Evolutionary conservation across 2,329 filamentous ascomycete species (phyloP).

Genomic region (Cyphellophora europaea): DNA sequence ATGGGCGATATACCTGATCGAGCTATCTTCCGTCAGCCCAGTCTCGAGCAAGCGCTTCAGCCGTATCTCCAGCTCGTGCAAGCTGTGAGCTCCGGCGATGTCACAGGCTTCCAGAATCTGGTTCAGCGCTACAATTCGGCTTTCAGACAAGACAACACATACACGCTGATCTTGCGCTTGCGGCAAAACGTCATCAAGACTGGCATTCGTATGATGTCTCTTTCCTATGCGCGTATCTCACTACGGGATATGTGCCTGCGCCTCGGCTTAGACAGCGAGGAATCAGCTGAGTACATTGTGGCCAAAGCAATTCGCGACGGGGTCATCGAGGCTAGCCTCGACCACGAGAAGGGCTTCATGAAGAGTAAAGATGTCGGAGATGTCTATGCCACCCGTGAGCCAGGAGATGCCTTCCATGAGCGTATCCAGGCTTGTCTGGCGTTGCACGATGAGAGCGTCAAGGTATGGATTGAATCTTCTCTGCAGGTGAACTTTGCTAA

Average conservation of each 20-base stretch:
- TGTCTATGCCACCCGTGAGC: conserved; percentile 91
- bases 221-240: conserved; percentile 95
- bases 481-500: not conserved
- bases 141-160: conserved; percentile 90
- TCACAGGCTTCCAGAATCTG: conserved; percentile 83
- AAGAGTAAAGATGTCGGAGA: conserved; percentile 96
- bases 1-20: conserved; percentile 99
- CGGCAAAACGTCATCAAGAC: conserved; percentile 99
- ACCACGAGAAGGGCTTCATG: conserved; percentile 94
- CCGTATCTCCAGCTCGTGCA: conserved; percentile 92
- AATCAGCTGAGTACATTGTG: conserved; percentile 98
- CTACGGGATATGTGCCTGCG: conserved; percentile 95
- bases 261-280: conserved; percentile 84
- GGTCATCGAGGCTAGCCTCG: conserved; percentile 88
- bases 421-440: conserved; percentile 85
- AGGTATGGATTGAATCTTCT: conserved; percentile 49
- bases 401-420: conserved; percentile 94
- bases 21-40: conserved; percentile 81
- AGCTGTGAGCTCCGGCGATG: conserved; percentile 89
- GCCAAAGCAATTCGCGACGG: conserved; percentile 97
- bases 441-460: conserved; percentile 95
- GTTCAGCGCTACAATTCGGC: conserved; percentile 72
- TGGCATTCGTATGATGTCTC: conserved; percentile 96
- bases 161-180: conserved; percentile 86
- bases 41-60: conserved; percentile 75